phyloP scores from a whole-genome alignment of 192 early-diverging fungal species.

The Rhizophagus prolifer region DNA sequence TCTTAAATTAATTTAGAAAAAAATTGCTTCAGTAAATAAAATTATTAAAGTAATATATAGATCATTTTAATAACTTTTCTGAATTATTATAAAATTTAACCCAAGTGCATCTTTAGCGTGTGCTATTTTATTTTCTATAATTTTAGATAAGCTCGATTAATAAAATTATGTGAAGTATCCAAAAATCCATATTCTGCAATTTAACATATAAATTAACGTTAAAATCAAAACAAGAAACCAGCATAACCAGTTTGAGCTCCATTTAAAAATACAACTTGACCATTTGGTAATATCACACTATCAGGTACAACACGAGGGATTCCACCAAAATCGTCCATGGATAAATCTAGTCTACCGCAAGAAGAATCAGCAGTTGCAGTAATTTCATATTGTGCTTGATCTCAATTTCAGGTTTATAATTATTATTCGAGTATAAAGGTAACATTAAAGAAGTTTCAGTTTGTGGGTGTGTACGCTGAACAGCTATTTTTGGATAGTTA shows the following conservation, averaged over 20 bases:
- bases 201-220: too few species aligned
- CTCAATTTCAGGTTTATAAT: slow-evolving; percentile 58
- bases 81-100: too few species aligned
- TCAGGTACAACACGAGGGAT: slow-evolving; percentile 55
- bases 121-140: too few species aligned
- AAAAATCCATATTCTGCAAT: too few species aligned
- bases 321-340: slow-evolving; percentile 43
- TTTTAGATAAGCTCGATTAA: too few species aligned
- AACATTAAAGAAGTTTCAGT: slow-evolving; percentile 57
- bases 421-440: slow-evolving; percentile 53
- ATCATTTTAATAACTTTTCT: too few species aligned
- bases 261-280: slow-evolving; percentile 57
- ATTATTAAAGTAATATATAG: too few species aligned
- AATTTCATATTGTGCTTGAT: slow-evolving; percentile 34
- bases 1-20: too few species aligned
- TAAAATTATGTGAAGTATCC: too few species aligned
- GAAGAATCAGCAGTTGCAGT: slow-evolving; percentile 39
- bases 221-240: too few species aligned
- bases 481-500: slow-evolving; percentile 45
- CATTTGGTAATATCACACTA: slow-evolving; percentile 48
- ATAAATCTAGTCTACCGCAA: slow-evolving; percentile 51
- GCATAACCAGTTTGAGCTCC: slow-evolving; percentile 55
- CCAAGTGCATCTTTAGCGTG: too few species aligned
- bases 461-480: slow-evolving; percentile 52
- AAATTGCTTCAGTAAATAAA: too few species aligned